These are phyloP conservation scores for Pisolithus microcarpus DNA, from an alignment of 768 basidiomycete species.

Conservation along the genomic window DNA sequence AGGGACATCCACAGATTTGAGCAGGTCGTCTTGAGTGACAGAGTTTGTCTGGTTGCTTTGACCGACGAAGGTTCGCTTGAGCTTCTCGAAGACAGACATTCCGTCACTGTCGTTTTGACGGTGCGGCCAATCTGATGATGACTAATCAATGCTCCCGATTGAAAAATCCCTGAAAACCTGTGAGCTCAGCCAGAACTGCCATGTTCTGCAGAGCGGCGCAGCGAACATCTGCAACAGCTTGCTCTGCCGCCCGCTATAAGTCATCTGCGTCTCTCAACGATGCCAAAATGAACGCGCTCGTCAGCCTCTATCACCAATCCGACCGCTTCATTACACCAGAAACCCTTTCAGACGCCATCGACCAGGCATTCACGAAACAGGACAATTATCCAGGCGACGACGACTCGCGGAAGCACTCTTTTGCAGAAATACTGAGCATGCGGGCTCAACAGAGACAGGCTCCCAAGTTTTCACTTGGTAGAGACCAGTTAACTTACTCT, in stretches of 20 bases:
- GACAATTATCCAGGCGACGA: slow-evolving; percentile 12
- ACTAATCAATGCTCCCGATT: too few species aligned
- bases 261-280: slow-evolving; percentile 21
- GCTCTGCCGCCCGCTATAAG: slow-evolving; percentile 8
- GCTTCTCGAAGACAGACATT: background rate
- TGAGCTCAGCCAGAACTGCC: too few species aligned
- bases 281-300: slow-evolving; percentile 57
- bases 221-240: background rate
- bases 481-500: slow-evolving; percentile 9
- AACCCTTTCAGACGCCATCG: slow-evolving; percentile 57
- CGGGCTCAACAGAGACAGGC: slow-evolving; percentile 5
- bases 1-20: slow-evolving; percentile 56
- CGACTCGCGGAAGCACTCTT: slow-evolving; percentile 4
- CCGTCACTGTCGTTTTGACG: too few species aligned
- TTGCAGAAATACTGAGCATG: slow-evolving; percentile 12
- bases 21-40: slow-evolving; percentile 39
- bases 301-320: slow-evolving; percentile 72
- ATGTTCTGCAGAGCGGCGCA: too few species aligned
- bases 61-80: background rate
- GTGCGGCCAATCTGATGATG: too few species aligned
- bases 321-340: slow-evolving; percentile 64
- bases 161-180: too few species aligned
- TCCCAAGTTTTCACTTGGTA: slow-evolving; percentile 23
- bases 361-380: slow-evolving; percentile 47
- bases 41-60: slow-evolving; percentile 10